Evolutionary conservation across 106 monocot genomes (phyloP).

Genomic region (Apostasia ramifera): DNA sequence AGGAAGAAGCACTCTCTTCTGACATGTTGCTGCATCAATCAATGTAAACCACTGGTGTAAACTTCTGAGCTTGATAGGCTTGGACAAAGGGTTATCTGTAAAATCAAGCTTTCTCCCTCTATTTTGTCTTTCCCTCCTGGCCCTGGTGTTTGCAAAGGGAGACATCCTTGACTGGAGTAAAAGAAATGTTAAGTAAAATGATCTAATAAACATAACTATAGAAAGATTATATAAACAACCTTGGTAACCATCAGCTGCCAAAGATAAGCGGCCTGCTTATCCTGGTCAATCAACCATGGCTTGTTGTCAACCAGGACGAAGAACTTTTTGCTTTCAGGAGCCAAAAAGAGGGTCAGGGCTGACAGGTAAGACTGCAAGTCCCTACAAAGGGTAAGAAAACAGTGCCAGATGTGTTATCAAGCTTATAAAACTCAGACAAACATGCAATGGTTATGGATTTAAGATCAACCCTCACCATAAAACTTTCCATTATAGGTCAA

Average conservation of each 20-base stretch:
- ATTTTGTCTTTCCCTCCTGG: constrained; percentile 34
- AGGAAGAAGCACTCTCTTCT: constrained; percentile 51
- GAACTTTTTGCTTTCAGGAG: constrained; percentile 69
- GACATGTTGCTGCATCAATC: constrained; percentile 55
- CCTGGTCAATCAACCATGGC: constrained; percentile 76
- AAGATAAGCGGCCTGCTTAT: constrained; percentile 59
- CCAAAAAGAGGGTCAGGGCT: constrained; percentile 60
- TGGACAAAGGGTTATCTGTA: constrained; percentile 23
- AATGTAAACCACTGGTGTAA: constrained; percentile 59
- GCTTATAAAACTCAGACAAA: too few relatives aligned
- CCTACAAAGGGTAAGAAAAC: constrained; percentile 27
- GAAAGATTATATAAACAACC: constrained; percentile 22
- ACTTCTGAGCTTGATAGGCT: constrained; percentile 18
- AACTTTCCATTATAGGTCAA: too few relatives aligned
- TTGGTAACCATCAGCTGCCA: constrained; percentile 99
- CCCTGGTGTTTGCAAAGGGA: constrained; percentile 85
- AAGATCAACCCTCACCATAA: too few relatives aligned
- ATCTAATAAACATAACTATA: background rate
- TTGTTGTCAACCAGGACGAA: constrained; percentile 84
- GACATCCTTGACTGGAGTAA: constrained; percentile 84
- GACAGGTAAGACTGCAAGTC: constrained; percentile 97
- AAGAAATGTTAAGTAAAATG: constrained; percentile 1
- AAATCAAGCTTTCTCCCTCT: constrained; percentile 31
- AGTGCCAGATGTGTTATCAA: background rate
- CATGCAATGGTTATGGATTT: too few relatives aligned